Conservation (phyloP, 148 eudicot species). For the Amaranthus hypochondriacus region DNA sequence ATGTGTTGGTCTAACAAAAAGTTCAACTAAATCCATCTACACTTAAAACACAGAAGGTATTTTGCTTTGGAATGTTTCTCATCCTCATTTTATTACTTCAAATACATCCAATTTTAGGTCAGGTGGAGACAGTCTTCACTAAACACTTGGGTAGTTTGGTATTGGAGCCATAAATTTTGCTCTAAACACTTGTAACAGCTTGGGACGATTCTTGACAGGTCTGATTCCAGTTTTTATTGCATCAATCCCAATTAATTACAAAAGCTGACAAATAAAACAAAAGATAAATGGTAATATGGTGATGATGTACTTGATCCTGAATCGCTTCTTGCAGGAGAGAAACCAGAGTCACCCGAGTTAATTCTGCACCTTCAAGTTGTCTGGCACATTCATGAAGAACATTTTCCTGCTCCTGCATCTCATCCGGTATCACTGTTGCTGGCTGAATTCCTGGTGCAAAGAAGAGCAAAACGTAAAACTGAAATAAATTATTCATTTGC, state of each 20-base stretch:
- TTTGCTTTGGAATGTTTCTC: too few species aligned
- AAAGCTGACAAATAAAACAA: background rate
- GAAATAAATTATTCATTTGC: background rate
- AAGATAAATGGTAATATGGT: background rate
- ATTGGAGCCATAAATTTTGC: too few species aligned
- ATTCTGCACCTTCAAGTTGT: slow-evolving; percentile 75
- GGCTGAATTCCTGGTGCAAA: slow-evolving; percentile 46
- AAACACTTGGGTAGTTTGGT: too few species aligned
- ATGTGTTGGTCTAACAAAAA: too few species aligned
- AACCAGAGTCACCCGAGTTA: slow-evolving; percentile 51
- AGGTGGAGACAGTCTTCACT: too few species aligned
- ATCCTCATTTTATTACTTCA: too few species aligned
- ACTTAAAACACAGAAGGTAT: too few species aligned
- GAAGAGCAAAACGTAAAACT: slow-evolving; percentile 3
- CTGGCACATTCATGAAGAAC: slow-evolving; percentile 52
- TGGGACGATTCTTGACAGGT: too few species aligned
- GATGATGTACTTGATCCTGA: slow-evolving; percentile 60
- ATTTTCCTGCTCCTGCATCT: slow-evolving; percentile 72
- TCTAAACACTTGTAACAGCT: too few species aligned
- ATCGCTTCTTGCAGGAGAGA: slow-evolving; percentile 78
- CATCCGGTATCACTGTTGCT: slow-evolving; percentile 45
- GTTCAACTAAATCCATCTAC: too few species aligned
- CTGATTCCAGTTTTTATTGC: background rate
- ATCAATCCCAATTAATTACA: background rate
- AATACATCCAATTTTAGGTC: too few species aligned